phyloP scores from a whole-genome alignment of 371 early-diverging fungal genomes.

The Mortierella sp. region DNA sequence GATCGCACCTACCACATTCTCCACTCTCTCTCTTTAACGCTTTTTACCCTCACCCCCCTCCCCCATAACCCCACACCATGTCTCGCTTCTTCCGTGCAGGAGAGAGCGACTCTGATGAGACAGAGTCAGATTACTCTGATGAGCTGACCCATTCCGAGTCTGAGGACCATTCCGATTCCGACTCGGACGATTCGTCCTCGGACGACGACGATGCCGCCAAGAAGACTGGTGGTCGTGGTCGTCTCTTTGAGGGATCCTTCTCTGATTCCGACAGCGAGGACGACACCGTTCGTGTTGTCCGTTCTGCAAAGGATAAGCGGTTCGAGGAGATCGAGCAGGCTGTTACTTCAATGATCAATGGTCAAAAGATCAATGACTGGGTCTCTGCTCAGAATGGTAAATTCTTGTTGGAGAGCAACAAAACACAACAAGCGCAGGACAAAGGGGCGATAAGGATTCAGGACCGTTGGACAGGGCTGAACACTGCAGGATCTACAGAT shows the following conservation, averaged over 20 bases:
- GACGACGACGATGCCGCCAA: constrained; percentile 62
- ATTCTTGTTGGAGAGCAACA: neutral
- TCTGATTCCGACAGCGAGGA: constrained; percentile 79
- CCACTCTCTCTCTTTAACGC: neutral
- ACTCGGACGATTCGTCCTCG: constrained; percentile 39
- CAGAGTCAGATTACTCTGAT: constrained; percentile 56
- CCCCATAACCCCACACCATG: constrained; percentile 47
- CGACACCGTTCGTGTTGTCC: constrained; percentile 80
- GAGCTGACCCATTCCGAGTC: constrained; percentile 48
- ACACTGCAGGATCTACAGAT: too few relatives aligned
- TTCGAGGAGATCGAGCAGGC: constrained; percentile 76
- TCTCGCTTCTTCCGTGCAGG: constrained; percentile 68
- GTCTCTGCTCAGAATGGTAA: constrained; percentile 84
- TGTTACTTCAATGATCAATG: constrained; percentile 78
- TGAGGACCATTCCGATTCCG: constrained; percentile 47
- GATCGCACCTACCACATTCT: neutral
- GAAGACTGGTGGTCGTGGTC: constrained; percentile 60
- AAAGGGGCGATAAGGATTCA: neutral
- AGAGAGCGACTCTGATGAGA: constrained; percentile 63
- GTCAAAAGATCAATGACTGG: constrained; percentile 93
- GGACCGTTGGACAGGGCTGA: too few relatives aligned
- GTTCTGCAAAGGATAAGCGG: constrained; percentile 91
- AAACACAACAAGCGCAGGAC: neutral
- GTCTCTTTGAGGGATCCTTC: constrained; percentile 60
- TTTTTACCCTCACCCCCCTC: neutral